A percentile compares a stretch with the other conserved stretches of the same genome.
Evolutionary conservation across 306 rosid genomes (phyloP).

Genomic region (Cucurbita moschata): DNA sequence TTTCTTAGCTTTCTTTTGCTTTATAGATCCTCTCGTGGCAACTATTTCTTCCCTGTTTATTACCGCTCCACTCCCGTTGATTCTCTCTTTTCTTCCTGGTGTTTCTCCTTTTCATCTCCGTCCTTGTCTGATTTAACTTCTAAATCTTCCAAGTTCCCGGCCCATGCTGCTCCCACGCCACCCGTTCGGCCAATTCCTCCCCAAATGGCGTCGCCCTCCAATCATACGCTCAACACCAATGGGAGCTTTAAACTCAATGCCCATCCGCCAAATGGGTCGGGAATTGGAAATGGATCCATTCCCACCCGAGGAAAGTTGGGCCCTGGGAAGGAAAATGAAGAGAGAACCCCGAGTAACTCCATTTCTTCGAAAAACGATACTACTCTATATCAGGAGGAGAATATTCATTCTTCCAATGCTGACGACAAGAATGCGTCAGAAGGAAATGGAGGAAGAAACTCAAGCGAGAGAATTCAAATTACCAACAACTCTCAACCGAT

Average conservation of each 20-base stretch:
- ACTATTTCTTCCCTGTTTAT: neutral
- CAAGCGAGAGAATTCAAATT: constrained; percentile 5
- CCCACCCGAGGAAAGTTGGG: neutral
- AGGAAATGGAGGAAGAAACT: neutral
- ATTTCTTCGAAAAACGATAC: neutral
- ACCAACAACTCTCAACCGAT: neutral
- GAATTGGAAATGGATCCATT: constrained; percentile 12
- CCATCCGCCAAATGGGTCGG: neutral
- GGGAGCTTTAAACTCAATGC: constrained; percentile 8
- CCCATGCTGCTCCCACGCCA: neutral
- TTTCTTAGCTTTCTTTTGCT: constrained; percentile 29
- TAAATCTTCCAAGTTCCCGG: constrained; percentile 6
- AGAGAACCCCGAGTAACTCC: neutral
- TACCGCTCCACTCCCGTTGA: constrained; percentile 2
- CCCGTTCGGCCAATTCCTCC: constrained; percentile 5
- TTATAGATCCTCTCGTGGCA: constrained; percentile 15
- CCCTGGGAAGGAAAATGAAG: neutral
- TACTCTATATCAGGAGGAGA: neutral
- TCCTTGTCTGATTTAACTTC: neutral
- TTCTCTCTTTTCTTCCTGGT: constrained; percentile 23
- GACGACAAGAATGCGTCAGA: neutral
- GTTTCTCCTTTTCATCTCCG: constrained; percentile 20
- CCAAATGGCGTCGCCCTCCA: neutral
- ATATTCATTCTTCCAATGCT: neutral
- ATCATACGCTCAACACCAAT: constrained; percentile 2